Evolutionary conservation across 2,329 filamentous ascomycete species (phyloP).

Genomic region (Trichoderma asperellum): DNA sequence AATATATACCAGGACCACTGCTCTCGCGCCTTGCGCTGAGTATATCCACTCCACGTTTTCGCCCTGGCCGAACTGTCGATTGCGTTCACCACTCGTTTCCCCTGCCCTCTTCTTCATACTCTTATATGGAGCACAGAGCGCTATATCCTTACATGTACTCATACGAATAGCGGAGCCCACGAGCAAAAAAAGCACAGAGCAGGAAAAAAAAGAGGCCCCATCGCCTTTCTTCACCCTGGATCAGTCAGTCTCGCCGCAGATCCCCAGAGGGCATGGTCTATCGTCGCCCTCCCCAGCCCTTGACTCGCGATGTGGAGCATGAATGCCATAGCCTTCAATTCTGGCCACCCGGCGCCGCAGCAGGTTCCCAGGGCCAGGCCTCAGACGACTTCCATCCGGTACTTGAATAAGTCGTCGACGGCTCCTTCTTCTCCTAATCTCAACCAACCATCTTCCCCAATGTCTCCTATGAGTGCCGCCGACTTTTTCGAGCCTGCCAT

Average conservation of each 20-base stretch:
- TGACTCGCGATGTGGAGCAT: conserved; percentile 37
- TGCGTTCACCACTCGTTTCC: conserved; percentile 18
- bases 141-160: conserved; percentile 23
- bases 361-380: conserved; percentile 8
- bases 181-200: conserved; percentile 1
- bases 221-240: conserved; percentile 31
- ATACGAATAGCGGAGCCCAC: conserved; percentile 27
- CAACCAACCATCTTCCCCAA: conserved; percentile 17
- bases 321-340: conserved; percentile 27
- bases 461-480: conserved; percentile 25
- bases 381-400: conserved; percentile 16
- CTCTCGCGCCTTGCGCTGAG: conserved; percentile 21
- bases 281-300: conserved; percentile 37
- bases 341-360: conserved; percentile 18
- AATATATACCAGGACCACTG: conserved; percentile 15
- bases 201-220: conserved; percentile 8
- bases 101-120: conserved; percentile 11
- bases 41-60: conserved; percentile 26
- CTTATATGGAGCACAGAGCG: conserved; percentile 23
- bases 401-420: conserved; percentile 69
- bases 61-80: conserved; percentile 22
- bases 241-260: conserved; percentile 31
- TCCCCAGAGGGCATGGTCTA: conserved; percentile 39
- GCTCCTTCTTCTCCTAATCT: conserved; percentile 52
- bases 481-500: conserved; percentile 61